These are phyloP conservation scores for Plasmodium malariae DNA, from an alignment of 169 alveolate genomes.

Conservation along the genomic window DNA sequence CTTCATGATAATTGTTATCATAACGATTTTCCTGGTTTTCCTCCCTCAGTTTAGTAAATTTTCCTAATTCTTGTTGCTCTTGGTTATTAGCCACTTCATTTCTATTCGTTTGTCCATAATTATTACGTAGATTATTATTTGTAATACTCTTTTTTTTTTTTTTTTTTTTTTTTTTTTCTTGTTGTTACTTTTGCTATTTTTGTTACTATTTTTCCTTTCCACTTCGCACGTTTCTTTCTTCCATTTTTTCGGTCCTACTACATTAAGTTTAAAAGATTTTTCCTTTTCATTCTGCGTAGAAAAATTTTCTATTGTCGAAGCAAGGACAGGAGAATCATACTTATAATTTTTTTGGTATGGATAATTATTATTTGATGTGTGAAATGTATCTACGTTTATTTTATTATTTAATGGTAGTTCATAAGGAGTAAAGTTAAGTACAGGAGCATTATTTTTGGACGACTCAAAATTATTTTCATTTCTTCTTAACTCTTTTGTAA, in stretches of 20 bases:
- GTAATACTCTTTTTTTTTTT: background rate
- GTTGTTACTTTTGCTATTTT: background rate
- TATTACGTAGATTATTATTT: conserved; percentile 13
- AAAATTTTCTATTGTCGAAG: conserved; percentile 1
- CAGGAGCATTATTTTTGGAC: conserved; percentile 12
- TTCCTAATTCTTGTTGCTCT: conserved; percentile 10
- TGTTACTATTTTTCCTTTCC: conserved; percentile 13
- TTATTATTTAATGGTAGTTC: conserved; percentile 70
- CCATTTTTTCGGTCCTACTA: conserved; percentile 77
- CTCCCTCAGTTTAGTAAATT: background rate
- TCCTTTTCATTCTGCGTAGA: conserved; percentile 34
- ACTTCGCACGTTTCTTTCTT: conserved; percentile 24
- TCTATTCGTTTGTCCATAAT: background rate
- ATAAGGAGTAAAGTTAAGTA: conserved; percentile 66
- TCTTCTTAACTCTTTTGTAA: conserved; percentile 60
- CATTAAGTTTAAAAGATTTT: conserved; percentile 50
- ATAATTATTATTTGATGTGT: conserved; percentile 12
- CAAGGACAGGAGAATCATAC: conserved; percentile 5
- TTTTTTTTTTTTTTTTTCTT: conserved; percentile 40
- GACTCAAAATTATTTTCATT: conserved; percentile 22
- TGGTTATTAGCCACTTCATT: conserved; percentile 1
- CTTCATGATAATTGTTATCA: background rate
- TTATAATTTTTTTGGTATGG: conserved; percentile 23
- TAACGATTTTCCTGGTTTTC: background rate
- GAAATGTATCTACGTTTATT: conserved; percentile 17